phyloP scores from a whole-genome alignment of 495 filamentous ascomycete species.

The Penicillium bialowiezense region DNA sequence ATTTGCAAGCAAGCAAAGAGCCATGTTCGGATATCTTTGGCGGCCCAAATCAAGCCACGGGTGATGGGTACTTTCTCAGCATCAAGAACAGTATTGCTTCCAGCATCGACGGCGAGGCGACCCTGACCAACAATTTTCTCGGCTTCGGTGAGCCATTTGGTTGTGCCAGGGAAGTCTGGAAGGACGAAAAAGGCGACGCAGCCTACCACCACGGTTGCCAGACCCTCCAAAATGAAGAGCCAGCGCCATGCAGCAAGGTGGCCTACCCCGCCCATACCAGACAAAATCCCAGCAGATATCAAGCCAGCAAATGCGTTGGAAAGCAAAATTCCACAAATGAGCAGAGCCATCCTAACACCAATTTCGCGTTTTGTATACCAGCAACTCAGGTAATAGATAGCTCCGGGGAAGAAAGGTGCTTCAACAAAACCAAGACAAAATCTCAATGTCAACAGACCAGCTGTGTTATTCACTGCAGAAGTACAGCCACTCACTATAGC shows the following conservation, averaged over 20 bases:
- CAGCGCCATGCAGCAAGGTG: conserved; percentile 61
- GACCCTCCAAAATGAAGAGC: conserved; percentile 65
- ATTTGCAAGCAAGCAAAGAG: conserved; percentile 14
- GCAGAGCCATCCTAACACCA: conserved; percentile 53
- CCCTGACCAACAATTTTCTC: conserved; percentile 61
- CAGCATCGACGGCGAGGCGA: conserved; percentile 67
- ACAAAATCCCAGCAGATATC: conserved; percentile 45
- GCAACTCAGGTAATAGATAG: conserved; percentile 60
- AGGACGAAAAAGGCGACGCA: conserved; percentile 55
- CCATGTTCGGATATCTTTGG: conserved; percentile 10
- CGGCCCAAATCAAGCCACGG: conserved; percentile 9
- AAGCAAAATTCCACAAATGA: conserved; percentile 56
- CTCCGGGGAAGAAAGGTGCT: conserved; percentile 56
- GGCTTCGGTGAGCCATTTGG: conserved; percentile 62
- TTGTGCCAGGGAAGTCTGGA: conserved; percentile 71
- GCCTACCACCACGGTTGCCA: conserved; percentile 53
- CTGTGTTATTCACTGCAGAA: conserved; percentile 44
- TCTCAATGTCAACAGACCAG: conserved; percentile 47
- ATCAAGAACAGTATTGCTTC: conserved; percentile 52
- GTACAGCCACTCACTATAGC: conserved; percentile 59
- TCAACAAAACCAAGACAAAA: conserved; percentile 52
- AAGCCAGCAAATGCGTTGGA: conserved; percentile 63
- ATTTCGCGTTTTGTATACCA: conserved; percentile 60
- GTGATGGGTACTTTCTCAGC: conserved; percentile 11
- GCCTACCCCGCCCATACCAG: conserved; percentile 47